Conservation (phyloP, 257 asterid species). For the Marsdenia floribunda region DNA sequence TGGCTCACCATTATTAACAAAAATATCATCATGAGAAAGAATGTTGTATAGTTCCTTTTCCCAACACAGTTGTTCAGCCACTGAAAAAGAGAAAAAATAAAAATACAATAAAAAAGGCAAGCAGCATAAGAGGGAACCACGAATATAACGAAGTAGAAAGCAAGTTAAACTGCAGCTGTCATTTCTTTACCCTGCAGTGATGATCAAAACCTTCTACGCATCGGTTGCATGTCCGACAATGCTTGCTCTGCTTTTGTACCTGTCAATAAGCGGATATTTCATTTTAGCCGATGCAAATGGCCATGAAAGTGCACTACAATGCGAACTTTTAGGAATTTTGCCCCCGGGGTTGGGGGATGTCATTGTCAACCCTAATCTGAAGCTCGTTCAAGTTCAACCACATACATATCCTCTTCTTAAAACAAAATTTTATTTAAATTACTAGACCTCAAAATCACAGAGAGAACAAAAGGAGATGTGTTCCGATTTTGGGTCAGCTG, state of each 20-base stretch:
- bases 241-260: constrained; percentile 94
- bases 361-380: not conserved
- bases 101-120: not conserved
- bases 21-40: constrained; percentile 77
- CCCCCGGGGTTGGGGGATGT: not conserved
- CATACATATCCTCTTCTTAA: not conserved
- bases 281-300: not conserved
- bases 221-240: constrained; percentile 93
- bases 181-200: constrained; percentile 83
- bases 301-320: not conserved
- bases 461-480: constrained; percentile 79
- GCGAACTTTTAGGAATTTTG: not conserved
- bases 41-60: constrained; percentile 88
- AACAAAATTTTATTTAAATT: not conserved
- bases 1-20: constrained; percentile 76
- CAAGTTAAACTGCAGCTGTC: not conserved
- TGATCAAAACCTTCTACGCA: constrained; percentile 98
- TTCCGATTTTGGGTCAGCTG: constrained; percentile 50
- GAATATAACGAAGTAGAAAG: not conserved
- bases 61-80: constrained; percentile 99
- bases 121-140: not conserved
- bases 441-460: constrained; percentile 76
- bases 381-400: not conserved
- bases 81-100: constrained; percentile 25
- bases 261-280: constrained; percentile 24